These are phyloP conservation scores for Wickerhamomyces subpelliculosus DNA, from an alignment of 805 yeast species.

Conservation along the genomic window DNA sequence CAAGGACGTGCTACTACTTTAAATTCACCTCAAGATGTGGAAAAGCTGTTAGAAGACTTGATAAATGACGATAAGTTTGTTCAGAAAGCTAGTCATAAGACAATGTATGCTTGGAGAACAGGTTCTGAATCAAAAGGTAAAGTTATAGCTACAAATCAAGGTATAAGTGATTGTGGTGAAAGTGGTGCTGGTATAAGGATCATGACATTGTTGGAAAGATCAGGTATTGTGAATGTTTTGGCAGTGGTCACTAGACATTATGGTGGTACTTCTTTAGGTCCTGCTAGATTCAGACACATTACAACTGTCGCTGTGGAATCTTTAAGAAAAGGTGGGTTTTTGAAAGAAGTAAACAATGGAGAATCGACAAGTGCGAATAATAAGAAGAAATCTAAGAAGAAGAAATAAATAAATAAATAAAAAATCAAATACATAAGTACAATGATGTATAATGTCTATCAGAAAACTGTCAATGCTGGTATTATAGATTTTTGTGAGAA, in stretches of 20 bases:
- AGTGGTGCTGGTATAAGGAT: slow-evolving; percentile 64
- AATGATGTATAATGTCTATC: no score
- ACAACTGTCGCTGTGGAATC: slow-evolving; percentile 49
- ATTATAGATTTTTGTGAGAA: background rate
- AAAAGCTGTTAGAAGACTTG: slow-evolving; percentile 34
- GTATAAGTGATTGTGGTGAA: slow-evolving; percentile 66
- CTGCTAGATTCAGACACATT: slow-evolving; percentile 64
- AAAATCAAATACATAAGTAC: background rate
- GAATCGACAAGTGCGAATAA: background rate
- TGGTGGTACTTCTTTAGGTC: slow-evolving; percentile 71
- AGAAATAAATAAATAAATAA: background rate
- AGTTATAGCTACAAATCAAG: slow-evolving; percentile 35
- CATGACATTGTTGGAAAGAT: slow-evolving; percentile 44
- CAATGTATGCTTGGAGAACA: slow-evolving; percentile 70
- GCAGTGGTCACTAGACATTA: slow-evolving; percentile 77
- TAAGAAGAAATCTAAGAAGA: background rate
- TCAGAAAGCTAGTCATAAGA: slow-evolving; percentile 59
- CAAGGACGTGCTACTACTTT: slow-evolving; percentile 52
- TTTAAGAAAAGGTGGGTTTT: slow-evolving; percentile 27
- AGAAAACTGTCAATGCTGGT: background rate
- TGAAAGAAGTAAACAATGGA: background rate
- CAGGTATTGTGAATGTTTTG: slow-evolving; percentile 44
- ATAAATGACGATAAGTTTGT: slow-evolving; percentile 39
- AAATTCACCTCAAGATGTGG: slow-evolving; percentile 33
- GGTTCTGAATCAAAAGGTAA: slow-evolving; percentile 20